Base-by-base conservation (phyloP, 192 early-diverging fungal genomes). In the Coemansia sp. region DNA sequence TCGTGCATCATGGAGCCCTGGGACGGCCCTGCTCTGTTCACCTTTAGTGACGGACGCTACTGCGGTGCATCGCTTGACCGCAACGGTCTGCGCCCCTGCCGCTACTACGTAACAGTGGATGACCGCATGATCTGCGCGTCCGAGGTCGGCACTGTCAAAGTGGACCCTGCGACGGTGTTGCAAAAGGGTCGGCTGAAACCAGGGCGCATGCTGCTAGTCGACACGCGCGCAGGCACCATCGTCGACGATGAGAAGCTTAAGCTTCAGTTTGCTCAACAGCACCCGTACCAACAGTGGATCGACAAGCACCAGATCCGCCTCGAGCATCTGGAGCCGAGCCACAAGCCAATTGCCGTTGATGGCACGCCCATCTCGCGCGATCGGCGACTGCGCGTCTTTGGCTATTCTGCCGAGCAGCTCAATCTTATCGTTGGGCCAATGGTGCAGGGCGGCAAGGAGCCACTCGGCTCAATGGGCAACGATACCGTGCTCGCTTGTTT, bases 51-150 rank as follows among this genome's bases (percentile, higher is more conserved):
- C 76, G 97, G 97, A 31, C 89, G 95, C 54, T 97, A 90, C 83
- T 93, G 93, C 70, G 97, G 97, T 68, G 97, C 97, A n/a, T 91
- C 87, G n/a, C 84, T 98, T 41, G 97, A 98, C 76, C 91, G 97
- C 75, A 98, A 98, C 68, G 97, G 97, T 59, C 82, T 98, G 47
- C 89, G 95, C 54, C 97, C 97, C n/a, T 97, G 95, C 75, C 92
- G 97, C 67, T 97, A 91, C 88, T 97, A 97, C 77, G 84, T 95
- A 58, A 97, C 94, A 8, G 78, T 83, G 27, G 88, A 90, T 57
- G 94, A 94, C 74, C 84, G 92, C 32, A 98, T 98, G 95, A 94
- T 98, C 70, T 96, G 94, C 68, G 97, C 95, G 23, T 94, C 92
- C 14, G 97, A 98, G 73, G 97, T 97, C 19, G 97, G 97, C 51